Conservation (phyloP, 2,329 filamentous ascomycete genomes). For the Diaporthe citrichinensis region DNA sequence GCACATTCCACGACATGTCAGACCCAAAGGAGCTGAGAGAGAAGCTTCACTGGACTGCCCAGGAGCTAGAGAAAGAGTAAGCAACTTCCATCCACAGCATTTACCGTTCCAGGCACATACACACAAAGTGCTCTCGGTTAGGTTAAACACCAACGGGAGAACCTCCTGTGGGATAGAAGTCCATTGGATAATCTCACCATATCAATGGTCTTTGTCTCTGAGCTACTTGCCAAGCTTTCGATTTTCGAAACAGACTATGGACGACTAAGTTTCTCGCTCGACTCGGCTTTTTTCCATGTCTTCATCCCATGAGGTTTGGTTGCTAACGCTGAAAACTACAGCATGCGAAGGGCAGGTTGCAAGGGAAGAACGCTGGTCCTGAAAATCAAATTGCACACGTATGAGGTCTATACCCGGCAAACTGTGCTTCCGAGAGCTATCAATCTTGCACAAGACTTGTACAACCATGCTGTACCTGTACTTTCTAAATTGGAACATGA, state of each 20-base stretch:
- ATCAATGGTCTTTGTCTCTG: not conserved
- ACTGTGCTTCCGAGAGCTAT: constrained; percentile 81
- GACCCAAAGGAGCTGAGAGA: constrained; percentile 77
- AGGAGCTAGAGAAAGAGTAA: constrained; percentile 85
- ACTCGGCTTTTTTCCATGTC: not conserved
- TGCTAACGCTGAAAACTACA: not conserved
- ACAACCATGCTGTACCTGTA: constrained; percentile 85
- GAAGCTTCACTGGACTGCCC: constrained; percentile 84
- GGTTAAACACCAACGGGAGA: not conserved
- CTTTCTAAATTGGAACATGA: constrained; percentile 87
- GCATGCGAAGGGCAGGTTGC: constrained; percentile 79
- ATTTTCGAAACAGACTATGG: not conserved
- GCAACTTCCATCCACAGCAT: not conserved
- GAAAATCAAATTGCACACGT: constrained; percentile 95
- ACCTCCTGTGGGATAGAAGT: not conserved
- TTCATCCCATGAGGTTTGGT: not conserved
- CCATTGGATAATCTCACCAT: not conserved
- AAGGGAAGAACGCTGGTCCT: constrained; percentile 93
- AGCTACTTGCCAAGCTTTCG: not conserved
- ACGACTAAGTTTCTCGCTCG: not conserved
- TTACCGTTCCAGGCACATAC: not conserved
- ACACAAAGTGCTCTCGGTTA: not conserved
- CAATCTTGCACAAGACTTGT: constrained; percentile 83
- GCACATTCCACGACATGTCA: constrained; percentile 87
- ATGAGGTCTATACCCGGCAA: constrained; percentile 91